A percentile compares a stretch with the other conserved stretches of the same genome.
These are phyloP conservation scores for Scytalidium lignicola DNA, from an alignment of 2,329 filamentous ascomycete species.

Conservation along the genomic window DNA sequence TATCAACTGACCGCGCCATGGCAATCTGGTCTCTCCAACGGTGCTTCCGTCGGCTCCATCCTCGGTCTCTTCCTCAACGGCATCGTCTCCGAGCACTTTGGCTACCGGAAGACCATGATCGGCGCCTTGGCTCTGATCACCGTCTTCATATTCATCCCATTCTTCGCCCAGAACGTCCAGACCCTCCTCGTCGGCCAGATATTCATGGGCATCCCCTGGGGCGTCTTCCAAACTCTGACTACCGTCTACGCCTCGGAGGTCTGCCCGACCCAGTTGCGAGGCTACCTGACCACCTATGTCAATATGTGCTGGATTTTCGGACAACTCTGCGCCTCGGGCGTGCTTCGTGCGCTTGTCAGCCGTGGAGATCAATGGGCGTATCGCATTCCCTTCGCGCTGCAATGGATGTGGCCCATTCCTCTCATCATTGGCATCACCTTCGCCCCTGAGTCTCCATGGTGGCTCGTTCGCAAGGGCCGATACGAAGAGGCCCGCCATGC, in stretches of 20 bases:
- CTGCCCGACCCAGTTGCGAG: conserved; percentile 44
- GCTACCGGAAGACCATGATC: conserved; percentile 30
- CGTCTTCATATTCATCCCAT: conserved; percentile 40
- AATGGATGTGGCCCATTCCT: conserved; percentile 66
- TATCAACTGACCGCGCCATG: conserved; percentile 23
- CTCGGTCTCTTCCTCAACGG: conserved; percentile 43
- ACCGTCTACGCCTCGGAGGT: conserved; percentile 37
- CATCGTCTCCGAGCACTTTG: conserved; percentile 40
- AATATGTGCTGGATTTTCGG: conserved; percentile 48
- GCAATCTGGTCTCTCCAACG: conserved; percentile 26
- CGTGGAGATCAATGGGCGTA: conserved; percentile 39
- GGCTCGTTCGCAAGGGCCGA: conserved; percentile 38
- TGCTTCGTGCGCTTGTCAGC: conserved; percentile 36
- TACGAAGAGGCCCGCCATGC: conserved; percentile 43
- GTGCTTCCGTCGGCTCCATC: conserved; percentile 29
- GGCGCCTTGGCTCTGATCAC: conserved; percentile 26
- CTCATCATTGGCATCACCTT: conserved; percentile 66
- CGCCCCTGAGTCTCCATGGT: conserved; percentile 15
- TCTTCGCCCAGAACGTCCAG: conserved; percentile 40
- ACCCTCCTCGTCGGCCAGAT: conserved; percentile 40
- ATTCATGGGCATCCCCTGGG: conserved; percentile 40
- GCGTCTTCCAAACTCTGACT: conserved; percentile 41
- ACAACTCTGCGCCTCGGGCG: conserved; percentile 41
- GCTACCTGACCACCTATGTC: conserved; percentile 46
- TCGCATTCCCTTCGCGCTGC: conserved; percentile 36